Base-by-base conservation (phyloP, 306 rosid genomes). In the Ammopiptanthus mongolicus region DNA sequence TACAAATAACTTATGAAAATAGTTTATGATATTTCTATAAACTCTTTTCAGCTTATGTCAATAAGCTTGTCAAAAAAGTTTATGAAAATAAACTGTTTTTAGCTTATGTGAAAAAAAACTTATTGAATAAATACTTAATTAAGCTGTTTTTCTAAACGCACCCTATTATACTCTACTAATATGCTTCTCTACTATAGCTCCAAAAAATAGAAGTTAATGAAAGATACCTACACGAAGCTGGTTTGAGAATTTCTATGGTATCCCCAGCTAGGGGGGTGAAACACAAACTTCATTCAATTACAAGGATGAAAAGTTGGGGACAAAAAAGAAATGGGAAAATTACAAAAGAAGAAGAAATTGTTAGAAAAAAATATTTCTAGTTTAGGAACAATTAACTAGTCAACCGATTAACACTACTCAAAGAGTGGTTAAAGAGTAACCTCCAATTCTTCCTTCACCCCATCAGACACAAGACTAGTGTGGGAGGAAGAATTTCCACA, bases 391-490 rank as follows among this genome's bases (percentile, higher is more conserved):
- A 75, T 64, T 19, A 60, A 69, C 61, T 15, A 65, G 61, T 81
- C 77, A 81, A 69, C 50, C 37, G 42, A 50, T 63, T 48, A 70
- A 69, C 48, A 25, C 5, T 36, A 18, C 17, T 79, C 63, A 46
- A 56, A 65, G 46, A 65, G 62, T 46, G 70, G 79, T 46, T 66
- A 66, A 52, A 17, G 46, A 58, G 72, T 74, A 73, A 29, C 77
- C 42, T 36, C 42, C 42, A 36, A 46, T 68, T 58, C 67, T 61
- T 74, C 67, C 73, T 59, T 51, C 67, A 51, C 15, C 72, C 33
- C 41, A 18, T 48, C 13, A 47, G 18, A 21, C 50, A n/a, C 52
- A 28, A 58, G 65, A 14, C 64, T 33, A 33, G 63, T 47, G 18
- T 7, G 37, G 0, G 17, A 74, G 52, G 39, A 55, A 17, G 79